These are phyloP conservation scores for Solanum piurae DNA, from an alignment of 257 asterid species.

Conservation along the genomic window DNA sequence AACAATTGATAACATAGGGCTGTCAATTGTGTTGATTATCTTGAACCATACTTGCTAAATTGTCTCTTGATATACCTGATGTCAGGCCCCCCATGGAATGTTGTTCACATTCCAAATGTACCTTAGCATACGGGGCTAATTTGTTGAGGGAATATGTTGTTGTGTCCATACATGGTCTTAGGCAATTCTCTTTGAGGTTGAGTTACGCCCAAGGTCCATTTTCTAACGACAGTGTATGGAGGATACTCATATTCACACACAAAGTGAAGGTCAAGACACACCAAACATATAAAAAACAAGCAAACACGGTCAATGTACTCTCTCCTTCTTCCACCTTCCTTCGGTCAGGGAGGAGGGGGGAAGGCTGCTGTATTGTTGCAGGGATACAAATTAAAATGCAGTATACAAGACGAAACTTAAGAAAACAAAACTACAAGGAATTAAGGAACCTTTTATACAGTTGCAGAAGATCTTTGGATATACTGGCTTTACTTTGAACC, in stretches of 20 bases:
- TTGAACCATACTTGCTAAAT: not conserved
- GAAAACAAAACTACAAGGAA: not conserved
- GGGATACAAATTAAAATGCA: not conserved
- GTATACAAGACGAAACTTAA: not conserved
- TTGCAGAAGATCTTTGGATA: slow-evolving; percentile 55
- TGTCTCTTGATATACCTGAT: not conserved
- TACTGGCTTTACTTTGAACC: slow-evolving; percentile 22
- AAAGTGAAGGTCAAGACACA: not conserved
- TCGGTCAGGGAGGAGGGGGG: not conserved
- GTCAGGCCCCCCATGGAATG: not conserved
- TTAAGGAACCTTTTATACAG: slow-evolving; percentile 61
- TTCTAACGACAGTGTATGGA: not conserved
- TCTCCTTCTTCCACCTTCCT: not conserved
- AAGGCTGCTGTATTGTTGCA: not conserved
- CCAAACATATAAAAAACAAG: not conserved
- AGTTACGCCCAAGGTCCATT: not conserved
- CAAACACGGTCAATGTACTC: not conserved
- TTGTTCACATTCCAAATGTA: not conserved
- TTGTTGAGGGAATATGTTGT: not conserved
- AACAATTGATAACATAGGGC: not conserved
- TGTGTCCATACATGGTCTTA: not conserved
- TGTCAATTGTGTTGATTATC: not conserved
- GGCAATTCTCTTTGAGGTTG: not conserved
- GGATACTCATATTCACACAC: not conserved
- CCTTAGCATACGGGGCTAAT: not conserved